Percentiles rank a stretch among this genome's conserved stretches.
phyloP scores from a whole-genome alignment of 1,284 basidiomycete genomes.

The Tilletia caries region DNA sequence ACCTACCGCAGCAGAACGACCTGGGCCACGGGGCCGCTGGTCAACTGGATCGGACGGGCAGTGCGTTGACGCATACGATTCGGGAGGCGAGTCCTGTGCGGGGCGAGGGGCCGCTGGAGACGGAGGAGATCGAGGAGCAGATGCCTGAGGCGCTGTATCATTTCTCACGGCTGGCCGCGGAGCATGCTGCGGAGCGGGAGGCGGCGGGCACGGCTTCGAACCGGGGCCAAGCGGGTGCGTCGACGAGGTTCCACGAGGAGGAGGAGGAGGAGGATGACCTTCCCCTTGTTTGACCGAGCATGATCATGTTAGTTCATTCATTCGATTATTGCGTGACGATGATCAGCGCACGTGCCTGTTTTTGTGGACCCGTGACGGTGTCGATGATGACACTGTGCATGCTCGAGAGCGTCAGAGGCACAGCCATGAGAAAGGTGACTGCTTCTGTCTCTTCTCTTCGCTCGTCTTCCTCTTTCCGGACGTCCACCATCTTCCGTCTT shows the following conservation, averaged over 20 bases:
- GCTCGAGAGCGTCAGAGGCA: neutral
- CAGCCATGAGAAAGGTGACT: too few species aligned
- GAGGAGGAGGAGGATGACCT: neutral
- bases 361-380: neutral
- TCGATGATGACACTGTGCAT: neutral
- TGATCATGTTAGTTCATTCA: neutral
- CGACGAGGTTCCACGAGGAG: neutral
- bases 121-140: conserved; percentile 8
- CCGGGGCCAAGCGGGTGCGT: neutral
- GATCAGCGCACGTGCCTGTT: too few species aligned
- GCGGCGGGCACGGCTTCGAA: neutral
- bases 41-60: conserved; percentile 22
- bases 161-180: neutral
- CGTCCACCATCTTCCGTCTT: too few species aligned
- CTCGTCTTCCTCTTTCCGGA: neutral
- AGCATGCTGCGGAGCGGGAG: neutral
- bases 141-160: conserved; percentile 5
- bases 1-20: conserved; percentile 38
- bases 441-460: too few species aligned
- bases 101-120: neutral
- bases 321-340: neutral
- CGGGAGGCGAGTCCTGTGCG: conserved; percentile 11
- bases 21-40: conserved; percentile 27
- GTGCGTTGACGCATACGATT: neutral
- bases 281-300: neutral